Evolutionary conservation across 352 stramenopile genomes (phyloP).

Genomic region (Phytophthora uliginosa): DNA sequence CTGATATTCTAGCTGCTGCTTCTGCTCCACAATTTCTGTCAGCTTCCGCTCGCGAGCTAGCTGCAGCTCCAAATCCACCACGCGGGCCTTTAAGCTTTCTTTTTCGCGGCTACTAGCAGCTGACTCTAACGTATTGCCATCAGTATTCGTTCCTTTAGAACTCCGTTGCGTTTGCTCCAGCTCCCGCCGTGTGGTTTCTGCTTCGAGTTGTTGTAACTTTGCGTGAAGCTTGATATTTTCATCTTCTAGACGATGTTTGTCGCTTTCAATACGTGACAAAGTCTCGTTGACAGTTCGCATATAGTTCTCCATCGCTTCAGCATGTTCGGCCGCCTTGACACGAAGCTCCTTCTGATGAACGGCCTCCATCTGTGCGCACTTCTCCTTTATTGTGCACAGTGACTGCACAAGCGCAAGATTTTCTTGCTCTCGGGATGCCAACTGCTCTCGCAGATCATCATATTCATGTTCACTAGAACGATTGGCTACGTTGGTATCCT

Average conservation of each 20-base stretch:
- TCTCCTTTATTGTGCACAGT: constrained; percentile 49
- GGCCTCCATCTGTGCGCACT: constrained; percentile 37
- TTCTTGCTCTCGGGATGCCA: constrained; percentile 51
- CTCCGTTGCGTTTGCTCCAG: constrained; percentile 14
- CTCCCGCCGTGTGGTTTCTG: constrained; percentile 10
- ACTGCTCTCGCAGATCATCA: constrained; percentile 28
- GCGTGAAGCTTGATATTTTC: constrained; percentile 27
- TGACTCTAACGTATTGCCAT: constrained; percentile 7
- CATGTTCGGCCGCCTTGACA: constrained; percentile 35
- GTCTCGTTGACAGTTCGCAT: constrained; percentile 43
- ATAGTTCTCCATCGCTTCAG: constrained; percentile 39
- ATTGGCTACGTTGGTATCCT: background rate
- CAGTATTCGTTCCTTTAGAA: constrained; percentile 31
- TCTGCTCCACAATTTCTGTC: constrained; percentile 29
- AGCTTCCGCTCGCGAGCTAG: constrained; percentile 35
- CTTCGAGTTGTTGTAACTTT: constrained; percentile 33
- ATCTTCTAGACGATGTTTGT: constrained; percentile 31
- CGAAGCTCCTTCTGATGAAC: constrained; percentile 27
- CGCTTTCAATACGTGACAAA: constrained; percentile 40
- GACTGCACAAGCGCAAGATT: constrained; percentile 57
- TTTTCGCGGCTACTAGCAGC: constrained; percentile 14
- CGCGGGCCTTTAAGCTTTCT: constrained; percentile 11
- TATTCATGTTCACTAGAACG: background rate
- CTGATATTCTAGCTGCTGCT: constrained; percentile 22
- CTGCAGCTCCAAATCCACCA: constrained; percentile 42